phyloP scores from a whole-genome alignment of 2,329 filamentous ascomycete genomes.

The Nigrograna mackinnonii region DNA sequence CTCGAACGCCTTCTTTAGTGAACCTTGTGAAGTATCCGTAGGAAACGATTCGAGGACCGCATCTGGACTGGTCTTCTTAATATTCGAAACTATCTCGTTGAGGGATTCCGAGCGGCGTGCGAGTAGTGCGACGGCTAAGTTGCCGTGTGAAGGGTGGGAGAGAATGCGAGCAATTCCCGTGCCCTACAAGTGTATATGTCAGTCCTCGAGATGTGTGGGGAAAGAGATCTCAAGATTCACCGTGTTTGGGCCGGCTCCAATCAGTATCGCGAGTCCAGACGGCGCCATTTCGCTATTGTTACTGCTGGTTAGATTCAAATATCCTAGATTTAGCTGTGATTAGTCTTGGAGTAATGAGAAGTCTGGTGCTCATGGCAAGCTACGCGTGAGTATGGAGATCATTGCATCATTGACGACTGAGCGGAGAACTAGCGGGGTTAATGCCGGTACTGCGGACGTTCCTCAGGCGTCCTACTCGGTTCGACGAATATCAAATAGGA shows the following conservation, averaged over 20 bases:
- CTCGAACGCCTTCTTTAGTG: slow-evolving; percentile 53
- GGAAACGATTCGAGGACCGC: slow-evolving; percentile 57
- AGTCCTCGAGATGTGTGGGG: neutral
- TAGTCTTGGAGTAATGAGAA: neutral
- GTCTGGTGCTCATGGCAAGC: neutral
- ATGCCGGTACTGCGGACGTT: too few species aligned
- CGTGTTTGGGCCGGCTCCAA: slow-evolving; percentile 36
- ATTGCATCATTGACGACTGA: slow-evolving; percentile 1
- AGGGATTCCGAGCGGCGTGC: slow-evolving; percentile 54
- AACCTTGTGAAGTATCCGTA: slow-evolving; percentile 53
- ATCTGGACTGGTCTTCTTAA: slow-evolving; percentile 45
- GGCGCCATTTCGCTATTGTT: slow-evolving; percentile 19
- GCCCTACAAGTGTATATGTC: slow-evolving; percentile 37
- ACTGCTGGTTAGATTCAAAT: neutral
- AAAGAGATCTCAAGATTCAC: slow-evolving; percentile 16
- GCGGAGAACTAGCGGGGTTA: too few species aligned
- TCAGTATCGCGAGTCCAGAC: slow-evolving; percentile 36
- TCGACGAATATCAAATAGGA: too few species aligned
- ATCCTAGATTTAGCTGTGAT: too few species aligned
- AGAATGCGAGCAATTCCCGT: slow-evolving; percentile 61
- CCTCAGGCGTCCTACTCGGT: too few species aligned
- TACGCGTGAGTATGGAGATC: neutral
- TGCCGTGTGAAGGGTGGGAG: slow-evolving; percentile 54
- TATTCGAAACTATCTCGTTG: slow-evolving; percentile 44
- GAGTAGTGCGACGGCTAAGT: slow-evolving; percentile 59